Evolutionary conservation across 1,284 basidiomycete species (phyloP), one percentile per base, ranked within the genome.

Genomic region (Puccinia horiana): DNA sequence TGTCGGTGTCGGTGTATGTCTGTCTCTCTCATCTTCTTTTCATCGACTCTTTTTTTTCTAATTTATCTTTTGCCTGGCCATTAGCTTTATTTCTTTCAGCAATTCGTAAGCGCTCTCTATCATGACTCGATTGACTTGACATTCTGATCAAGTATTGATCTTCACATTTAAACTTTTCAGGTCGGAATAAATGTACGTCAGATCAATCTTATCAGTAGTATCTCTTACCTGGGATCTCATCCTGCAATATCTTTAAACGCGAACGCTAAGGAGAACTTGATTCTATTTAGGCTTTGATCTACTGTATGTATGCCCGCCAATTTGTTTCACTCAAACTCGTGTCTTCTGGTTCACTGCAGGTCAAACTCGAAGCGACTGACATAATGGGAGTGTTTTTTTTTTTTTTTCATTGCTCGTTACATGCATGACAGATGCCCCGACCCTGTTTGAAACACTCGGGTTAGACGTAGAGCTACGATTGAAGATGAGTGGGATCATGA

Each of bases 391-490:
- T n/a, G n/a, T n/a, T n/a, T n/a, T n/a, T n/a, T 83, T 26, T 82
- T 63, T 44, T 82, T 70, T 37, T 65, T 26, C 40, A 6, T 65
- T 47, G 1, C 29, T 65, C 6, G 12, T 8, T 26, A 56, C n/a
- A 20, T 5, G 8, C n/a, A n/a, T n/a, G n/a, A n/a, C 63, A 81
- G 79, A 87, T 84, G 81, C 84, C 6, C 87, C 86, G 0, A 84
- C 86, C 4, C 81, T 82, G 69, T 76, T 81, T 58, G 44, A 74
- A 44, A 75, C 84, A 32, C 80, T 85, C n/a, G 84, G 84, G 29
- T 63, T 85, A 4, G 58, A 49, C 37, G 82, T 56, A 76, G 77
- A 84, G n/a, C 56, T 67, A 18, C 78, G 49, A 23, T 81, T 84
- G 40, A 81, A 69, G 14, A 82, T 83, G 82, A 56, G 75, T 42